A percentile compares a stretch with the other conserved stretches of the same genome.
Conservation (phyloP, 2,329 filamentous ascomycete genomes). For the Penicillium sp. region DNA sequence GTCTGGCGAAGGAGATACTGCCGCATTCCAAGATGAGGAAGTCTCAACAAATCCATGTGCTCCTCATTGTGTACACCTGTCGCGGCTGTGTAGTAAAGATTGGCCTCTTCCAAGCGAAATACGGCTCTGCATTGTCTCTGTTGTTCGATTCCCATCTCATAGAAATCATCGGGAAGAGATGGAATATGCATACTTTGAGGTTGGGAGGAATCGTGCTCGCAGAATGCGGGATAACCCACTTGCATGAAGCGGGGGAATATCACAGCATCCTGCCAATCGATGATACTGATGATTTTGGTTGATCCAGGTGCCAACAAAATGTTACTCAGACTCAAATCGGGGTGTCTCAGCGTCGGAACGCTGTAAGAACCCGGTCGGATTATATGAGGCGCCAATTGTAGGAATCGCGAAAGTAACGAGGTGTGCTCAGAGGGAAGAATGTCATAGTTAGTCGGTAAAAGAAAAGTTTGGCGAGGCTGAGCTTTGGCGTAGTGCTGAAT, state of each 20-base stretch:
- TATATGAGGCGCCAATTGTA: conserved; percentile 19
- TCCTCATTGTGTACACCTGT: conserved; percentile 19
- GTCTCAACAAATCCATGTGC: conserved; percentile 18
- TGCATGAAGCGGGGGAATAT: conserved; percentile 23
- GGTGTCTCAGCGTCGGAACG: conserved; percentile 21
- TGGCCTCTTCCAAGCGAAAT: conserved; percentile 15
- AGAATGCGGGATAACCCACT: conserved; percentile 23
- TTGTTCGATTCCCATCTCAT: conserved; percentile 16
- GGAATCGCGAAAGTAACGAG: conserved; percentile 20
- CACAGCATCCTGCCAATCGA: conserved; percentile 24
- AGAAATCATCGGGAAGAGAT: conserved; percentile 20
- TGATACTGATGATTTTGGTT: conserved; percentile 21
- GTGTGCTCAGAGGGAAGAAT: conserved; percentile 20
- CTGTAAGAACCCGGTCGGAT: conserved; percentile 10
- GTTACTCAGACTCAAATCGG: conserved; percentile 23
- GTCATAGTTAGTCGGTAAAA: conserved; percentile 20
- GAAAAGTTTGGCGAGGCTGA: conserved; percentile 22
- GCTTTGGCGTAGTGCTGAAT: conserved; percentile 19
- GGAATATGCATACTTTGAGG: conserved; percentile 21
- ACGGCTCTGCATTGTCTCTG: conserved; percentile 14
- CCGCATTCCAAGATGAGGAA: conserved; percentile 20
- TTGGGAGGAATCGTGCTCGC: conserved; percentile 19
- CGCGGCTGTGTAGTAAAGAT: conserved; percentile 25
- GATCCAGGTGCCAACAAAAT: conserved; percentile 22
- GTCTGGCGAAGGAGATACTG: conserved; percentile 23